Evolutionary conservation across 2,329 filamentous ascomycete species (phyloP).

Genomic region (Fusarium heterosporum): DNA sequence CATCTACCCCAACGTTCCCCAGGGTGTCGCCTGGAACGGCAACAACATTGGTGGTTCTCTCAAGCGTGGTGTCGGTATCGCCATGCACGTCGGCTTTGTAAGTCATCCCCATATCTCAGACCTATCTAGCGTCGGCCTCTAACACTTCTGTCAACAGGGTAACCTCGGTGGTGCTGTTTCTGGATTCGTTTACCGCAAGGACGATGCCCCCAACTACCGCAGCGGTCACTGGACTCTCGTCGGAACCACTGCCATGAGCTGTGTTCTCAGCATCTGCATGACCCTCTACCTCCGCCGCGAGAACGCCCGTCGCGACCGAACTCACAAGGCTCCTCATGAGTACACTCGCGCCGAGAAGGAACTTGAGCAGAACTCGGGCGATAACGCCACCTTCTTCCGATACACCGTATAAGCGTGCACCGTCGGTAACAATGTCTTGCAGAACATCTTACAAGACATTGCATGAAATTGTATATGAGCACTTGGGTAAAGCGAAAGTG

Average conservation of each 20-base stretch:
- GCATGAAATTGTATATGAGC: constrained; percentile 40
- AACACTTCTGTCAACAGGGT: constrained; percentile 46
- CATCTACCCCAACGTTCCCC: constrained; percentile 66
- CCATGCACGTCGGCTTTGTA: constrained; percentile 64
- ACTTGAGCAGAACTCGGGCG: constrained; percentile 65
- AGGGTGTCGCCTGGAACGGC: constrained; percentile 58
- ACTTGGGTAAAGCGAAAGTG: constrained; percentile 27
- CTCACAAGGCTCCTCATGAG: constrained; percentile 60
- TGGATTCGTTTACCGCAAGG: constrained; percentile 51
- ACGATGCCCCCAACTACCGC: constrained; percentile 66
- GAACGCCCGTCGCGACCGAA: constrained; percentile 64
- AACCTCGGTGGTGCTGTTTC: constrained; percentile 54
- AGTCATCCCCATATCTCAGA: constrained; percentile 29
- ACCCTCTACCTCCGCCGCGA: constrained; percentile 67
- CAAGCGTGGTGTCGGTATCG: constrained; percentile 56
- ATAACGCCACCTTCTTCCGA: constrained; percentile 67
- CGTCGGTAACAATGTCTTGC: constrained; percentile 23
- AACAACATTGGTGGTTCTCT: constrained; percentile 13
- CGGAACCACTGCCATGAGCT: constrained; percentile 65
- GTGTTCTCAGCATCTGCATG: constrained; percentile 65
- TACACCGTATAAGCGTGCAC: constrained; percentile 59
- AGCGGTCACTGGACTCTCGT: constrained; percentile 70
- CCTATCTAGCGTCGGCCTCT: constrained; percentile 22
- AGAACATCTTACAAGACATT: constrained; percentile 43
- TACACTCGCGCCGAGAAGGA: constrained; percentile 66